Percentiles rank a stretch among this genome's conserved stretches.
Conservation (phyloP, 164 flowering plant genomes). For the Tinospora cordifolia region DNA sequence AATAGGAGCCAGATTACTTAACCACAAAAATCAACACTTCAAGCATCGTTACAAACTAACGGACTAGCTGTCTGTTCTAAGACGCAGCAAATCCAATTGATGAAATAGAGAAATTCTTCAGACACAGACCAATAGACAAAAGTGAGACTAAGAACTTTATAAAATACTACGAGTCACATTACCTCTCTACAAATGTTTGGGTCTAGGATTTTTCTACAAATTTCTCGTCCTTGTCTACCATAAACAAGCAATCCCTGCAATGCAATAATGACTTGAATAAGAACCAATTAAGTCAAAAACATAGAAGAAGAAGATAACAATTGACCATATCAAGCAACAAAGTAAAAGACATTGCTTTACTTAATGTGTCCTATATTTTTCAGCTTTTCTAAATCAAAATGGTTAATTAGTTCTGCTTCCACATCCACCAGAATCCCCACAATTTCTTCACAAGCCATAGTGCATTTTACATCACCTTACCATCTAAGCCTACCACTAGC, state of each 20-base stretch:
- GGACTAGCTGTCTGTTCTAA: background rate
- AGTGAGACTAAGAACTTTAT: background rate
- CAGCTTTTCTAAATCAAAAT: no score
- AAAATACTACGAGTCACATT: background rate
- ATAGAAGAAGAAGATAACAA: background rate
- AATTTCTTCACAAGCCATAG: no score
- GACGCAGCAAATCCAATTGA: background rate
- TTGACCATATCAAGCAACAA: constrained; percentile 3
- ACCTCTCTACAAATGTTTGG: constrained; percentile 78
- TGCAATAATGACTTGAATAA: constrained; percentile 14
- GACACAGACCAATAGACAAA: background rate
- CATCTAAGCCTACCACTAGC: no score
- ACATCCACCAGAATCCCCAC: no score
- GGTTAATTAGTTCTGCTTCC: no score
- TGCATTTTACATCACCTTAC: no score
- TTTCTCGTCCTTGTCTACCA: constrained; percentile 83
- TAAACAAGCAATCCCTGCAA: constrained; percentile 89
- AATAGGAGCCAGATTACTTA: background rate
- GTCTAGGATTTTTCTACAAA: constrained; percentile 65
- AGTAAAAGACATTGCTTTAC: background rate
- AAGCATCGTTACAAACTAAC: background rate
- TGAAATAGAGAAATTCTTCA: background rate
- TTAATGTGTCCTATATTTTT: background rate
- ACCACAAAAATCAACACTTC: background rate
- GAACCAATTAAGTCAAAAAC: constrained; percentile 1